Conservation (phyloP, 2,329 filamentous ascomycete species). For the Fonsecaea pedrosoi region DNA sequence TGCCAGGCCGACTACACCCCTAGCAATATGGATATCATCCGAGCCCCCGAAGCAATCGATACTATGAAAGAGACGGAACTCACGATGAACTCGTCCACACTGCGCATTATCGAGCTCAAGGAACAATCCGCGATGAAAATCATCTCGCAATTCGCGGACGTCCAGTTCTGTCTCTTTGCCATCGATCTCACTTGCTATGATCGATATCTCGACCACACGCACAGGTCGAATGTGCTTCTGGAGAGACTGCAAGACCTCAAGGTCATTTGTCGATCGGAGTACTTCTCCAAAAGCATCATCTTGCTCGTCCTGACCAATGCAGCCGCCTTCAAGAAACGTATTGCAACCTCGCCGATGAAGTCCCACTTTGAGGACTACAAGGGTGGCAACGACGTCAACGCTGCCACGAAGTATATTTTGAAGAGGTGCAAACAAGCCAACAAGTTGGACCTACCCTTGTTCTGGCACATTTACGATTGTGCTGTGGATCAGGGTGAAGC, state of each 20-base stretch:
- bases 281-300: slow-evolving; percentile 25
- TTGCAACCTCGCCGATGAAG: slow-evolving; percentile 26
- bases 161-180: slow-evolving; percentile 31
- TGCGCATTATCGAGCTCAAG: slow-evolving; percentile 28
- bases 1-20: slow-evolving; percentile 29
- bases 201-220: slow-evolving; percentile 21
- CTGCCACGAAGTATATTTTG: slow-evolving; percentile 32
- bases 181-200: slow-evolving; percentile 35
- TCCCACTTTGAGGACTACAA: slow-evolving; percentile 29
- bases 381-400: slow-evolving; percentile 27
- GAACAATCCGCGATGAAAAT: slow-evolving; percentile 24
- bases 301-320: slow-evolving; percentile 30
- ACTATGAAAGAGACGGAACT: slow-evolving; percentile 34
- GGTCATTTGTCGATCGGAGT: slow-evolving; percentile 16
- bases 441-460: slow-evolving; percentile 17
- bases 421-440: slow-evolving; percentile 27
- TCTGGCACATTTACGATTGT: slow-evolving; percentile 29
- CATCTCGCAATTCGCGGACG: slow-evolving; percentile 31
- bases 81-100: slow-evolving; percentile 16
- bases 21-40: slow-evolving; percentile 32
- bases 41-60: slow-evolving; percentile 25
- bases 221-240: slow-evolving; percentile 24
- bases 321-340: slow-evolving; percentile 22
- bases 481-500: slow-evolving; percentile 8
- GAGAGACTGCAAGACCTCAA: slow-evolving; percentile 27